These are phyloP conservation scores for Gleditsia sinensis DNA, from an alignment of 306 rosid species.

Conservation along the genomic window DNA sequence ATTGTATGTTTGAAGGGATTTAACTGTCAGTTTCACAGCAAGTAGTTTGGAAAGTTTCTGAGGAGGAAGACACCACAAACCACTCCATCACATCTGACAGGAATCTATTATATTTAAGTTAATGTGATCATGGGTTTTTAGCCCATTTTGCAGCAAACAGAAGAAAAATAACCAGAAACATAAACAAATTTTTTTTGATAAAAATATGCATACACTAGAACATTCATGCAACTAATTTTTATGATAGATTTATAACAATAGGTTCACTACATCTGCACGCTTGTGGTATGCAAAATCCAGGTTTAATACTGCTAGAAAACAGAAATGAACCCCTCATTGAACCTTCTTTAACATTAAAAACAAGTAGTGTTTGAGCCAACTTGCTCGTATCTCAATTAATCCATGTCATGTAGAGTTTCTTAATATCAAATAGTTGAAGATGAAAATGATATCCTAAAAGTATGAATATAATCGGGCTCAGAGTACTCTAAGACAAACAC, in stretches of 20 bases:
- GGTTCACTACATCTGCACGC: neutral
- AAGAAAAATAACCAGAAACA: neutral
- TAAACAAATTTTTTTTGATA: neutral
- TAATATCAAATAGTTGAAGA: neutral
- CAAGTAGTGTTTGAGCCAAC: neutral
- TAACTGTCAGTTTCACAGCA: conserved; percentile 7
- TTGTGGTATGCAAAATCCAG: neutral
- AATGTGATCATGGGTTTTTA: neutral
- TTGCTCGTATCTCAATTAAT: neutral
- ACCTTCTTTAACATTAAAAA: neutral
- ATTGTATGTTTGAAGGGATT: neutral
- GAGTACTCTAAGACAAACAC: neutral
- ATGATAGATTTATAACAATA: neutral
- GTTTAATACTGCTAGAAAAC: neutral
- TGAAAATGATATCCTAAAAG: neutral
- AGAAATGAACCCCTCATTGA: neutral
- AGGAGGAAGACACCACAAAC: neutral
- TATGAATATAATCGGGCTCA: neutral
- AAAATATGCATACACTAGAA: neutral
- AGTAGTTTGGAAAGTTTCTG: neutral
- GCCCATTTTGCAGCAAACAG: neutral
- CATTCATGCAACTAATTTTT: neutral
- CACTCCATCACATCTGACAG: neutral
- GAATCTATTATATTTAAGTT: neutral
- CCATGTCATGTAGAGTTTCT: neutral